Conservation (phyloP, 2,329 filamentous ascomycete species). For the Trichophyton simii region DNA sequence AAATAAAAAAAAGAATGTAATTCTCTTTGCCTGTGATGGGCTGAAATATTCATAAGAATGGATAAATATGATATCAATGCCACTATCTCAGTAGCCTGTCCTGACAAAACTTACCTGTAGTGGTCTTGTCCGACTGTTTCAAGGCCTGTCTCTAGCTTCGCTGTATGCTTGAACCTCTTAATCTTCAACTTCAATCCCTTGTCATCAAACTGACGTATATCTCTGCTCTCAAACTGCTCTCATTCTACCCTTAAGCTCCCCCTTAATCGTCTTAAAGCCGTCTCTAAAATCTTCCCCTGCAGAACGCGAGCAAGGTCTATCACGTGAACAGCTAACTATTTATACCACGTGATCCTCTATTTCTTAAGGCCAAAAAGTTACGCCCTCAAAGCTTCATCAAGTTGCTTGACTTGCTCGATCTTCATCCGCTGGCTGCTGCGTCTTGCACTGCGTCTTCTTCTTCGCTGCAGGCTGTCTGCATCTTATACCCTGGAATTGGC, state of each 20-base stretch:
- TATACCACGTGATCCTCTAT: background rate
- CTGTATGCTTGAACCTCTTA: no score
- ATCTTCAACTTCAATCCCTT: background rate
- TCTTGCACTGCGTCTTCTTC: background rate
- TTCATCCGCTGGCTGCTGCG: background rate
- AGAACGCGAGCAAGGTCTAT: background rate
- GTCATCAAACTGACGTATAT: background rate
- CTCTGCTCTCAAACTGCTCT: no score
- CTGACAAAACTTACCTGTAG: background rate
- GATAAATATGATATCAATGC: background rate
- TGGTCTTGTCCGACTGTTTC: no score
- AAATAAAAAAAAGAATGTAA: slow-evolving; percentile 2
- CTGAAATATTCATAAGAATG: background rate
- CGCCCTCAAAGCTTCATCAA: background rate
- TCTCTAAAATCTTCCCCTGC: background rate
- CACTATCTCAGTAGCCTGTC: background rate
- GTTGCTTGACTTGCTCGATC: background rate
- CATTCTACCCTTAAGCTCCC: no score
- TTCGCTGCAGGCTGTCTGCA: background rate
- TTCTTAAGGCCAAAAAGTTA: background rate
- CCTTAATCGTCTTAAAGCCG: background rate
- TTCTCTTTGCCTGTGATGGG: background rate
- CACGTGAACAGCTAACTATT: background rate
- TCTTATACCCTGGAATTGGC: background rate
- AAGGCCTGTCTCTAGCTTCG: no score